These are phyloP conservation scores for Petunia secreta DNA, from an alignment of 257 asterid genomes.

Conservation along the genomic window DNA sequence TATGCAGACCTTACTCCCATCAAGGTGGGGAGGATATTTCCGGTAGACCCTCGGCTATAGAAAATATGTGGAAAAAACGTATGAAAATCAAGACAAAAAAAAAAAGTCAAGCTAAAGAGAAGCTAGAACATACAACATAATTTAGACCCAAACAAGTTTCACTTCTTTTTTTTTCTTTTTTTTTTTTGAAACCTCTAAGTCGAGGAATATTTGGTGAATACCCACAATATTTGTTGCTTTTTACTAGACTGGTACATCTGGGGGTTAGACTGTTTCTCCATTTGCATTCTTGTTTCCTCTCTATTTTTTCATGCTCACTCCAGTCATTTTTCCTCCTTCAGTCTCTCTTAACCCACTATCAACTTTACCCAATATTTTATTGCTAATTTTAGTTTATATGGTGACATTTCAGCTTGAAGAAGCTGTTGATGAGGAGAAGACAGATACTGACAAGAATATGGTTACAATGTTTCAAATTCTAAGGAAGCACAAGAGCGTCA, in stretches of 20 bases:
- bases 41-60: no score
- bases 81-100: no score
- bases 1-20: no score
- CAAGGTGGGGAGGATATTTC: no score
- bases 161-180: no score
- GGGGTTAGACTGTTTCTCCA: not conserved
- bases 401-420: slow-evolving; percentile 58
- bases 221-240: not conserved
- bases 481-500: slow-evolving; percentile 58
- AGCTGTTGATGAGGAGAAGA: slow-evolving; percentile 52
- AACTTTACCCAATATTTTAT: no score
- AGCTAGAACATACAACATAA: not conserved
- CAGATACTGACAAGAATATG: slow-evolving; percentile 92
- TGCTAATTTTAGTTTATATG: not conserved
- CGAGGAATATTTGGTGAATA: not conserved
- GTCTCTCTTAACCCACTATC: not conserved
- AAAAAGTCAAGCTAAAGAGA: no score
- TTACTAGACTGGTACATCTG: not conserved
- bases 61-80: no score
- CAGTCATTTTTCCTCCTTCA: not conserved
- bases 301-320: not conserved
- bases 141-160: not conserved
- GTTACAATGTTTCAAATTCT: slow-evolving; percentile 77
- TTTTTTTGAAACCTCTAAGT: not conserved
- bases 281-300: not conserved